Conservation (phyloP, 2,329 filamentous ascomycete genomes). For the Esteya vermicola region DNA sequence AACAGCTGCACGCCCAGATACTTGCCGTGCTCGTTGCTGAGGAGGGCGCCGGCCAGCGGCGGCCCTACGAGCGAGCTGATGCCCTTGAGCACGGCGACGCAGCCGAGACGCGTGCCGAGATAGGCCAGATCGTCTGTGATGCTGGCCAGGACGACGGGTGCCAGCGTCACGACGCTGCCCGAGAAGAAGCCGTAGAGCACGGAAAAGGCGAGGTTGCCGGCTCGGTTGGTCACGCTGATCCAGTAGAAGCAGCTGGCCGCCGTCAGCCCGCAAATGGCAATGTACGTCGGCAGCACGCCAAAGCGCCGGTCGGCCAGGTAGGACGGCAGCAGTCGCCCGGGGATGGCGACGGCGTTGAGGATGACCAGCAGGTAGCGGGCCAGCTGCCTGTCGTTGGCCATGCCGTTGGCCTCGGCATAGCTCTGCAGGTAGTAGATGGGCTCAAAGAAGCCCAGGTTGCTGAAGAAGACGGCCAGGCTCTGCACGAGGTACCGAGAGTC, state of each 20-base stretch:
- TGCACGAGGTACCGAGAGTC: not conserved
- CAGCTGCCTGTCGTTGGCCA: constrained; percentile 7
- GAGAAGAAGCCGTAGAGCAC: constrained; percentile 31
- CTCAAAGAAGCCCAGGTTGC: constrained; percentile 29
- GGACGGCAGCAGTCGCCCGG: constrained; percentile 29
- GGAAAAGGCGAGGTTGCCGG: constrained; percentile 24
- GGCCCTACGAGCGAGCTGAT: not conserved
- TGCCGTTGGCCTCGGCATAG: constrained; percentile 25
- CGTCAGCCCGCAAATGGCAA: constrained; percentile 18
- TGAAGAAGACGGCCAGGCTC: constrained; percentile 21
- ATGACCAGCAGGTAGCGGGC: constrained; percentile 13
- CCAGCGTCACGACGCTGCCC: constrained; percentile 19
- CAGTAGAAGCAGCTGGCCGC: constrained; percentile 24
- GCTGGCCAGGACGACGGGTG: not conserved
- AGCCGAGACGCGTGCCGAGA: not conserved
- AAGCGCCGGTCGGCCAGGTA: constrained; percentile 27
- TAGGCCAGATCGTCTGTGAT: not conserved
- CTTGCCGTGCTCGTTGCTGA: not conserved
- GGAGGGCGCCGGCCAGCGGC: not conserved
- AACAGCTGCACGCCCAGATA: not conserved
- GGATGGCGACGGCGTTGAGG: constrained; percentile 29
- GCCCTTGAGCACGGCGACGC: not conserved
- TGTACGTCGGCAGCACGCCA: constrained; percentile 23
- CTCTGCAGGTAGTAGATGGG: constrained; percentile 33
- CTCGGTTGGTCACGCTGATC: constrained; percentile 20